A percentile compares a stretch with the other conserved stretches of the same genome.
phyloP scores from a whole-genome alignment of 768 basidiomycete genomes.

The Hirschioporus abietinus region DNA sequence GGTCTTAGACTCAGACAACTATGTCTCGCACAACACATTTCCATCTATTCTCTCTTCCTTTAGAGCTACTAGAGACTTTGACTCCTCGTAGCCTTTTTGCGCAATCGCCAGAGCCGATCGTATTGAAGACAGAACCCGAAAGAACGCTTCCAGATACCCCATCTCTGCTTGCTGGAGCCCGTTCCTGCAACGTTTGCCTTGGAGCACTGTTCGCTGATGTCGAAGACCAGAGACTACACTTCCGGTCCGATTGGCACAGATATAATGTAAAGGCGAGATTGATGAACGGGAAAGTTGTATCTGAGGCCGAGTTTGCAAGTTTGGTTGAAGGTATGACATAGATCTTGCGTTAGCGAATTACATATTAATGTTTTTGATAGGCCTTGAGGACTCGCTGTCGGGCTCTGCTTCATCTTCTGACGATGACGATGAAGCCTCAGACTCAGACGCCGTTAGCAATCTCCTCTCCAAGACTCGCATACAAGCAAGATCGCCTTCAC shows the following conservation, averaged over 20 bases:
- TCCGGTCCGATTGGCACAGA: conserved; percentile 95
- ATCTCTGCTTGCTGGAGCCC: conserved; percentile 33
- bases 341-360: background rate
- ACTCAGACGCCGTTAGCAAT: conserved; percentile 60
- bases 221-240: conserved; percentile 80
- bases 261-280: conserved; percentile 90
- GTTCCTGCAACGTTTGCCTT: conserved; percentile 69
- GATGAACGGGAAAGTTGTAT: conserved; percentile 53
- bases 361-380: conserved; percentile 27
- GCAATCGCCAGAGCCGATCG: conserved; percentile 21
- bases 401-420: conserved; percentile 79
- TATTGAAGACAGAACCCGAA: conserved; percentile 7
- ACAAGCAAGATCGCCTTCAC: conserved; percentile 40
- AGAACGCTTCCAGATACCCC: conserved; percentile 30
- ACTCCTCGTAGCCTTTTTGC: conserved; percentile 59
- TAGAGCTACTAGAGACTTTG: conserved; percentile 61
- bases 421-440: conserved; percentile 47
- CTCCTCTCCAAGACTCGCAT: conserved; percentile 60
- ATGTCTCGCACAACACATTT: conserved; percentile 29
- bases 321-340: conserved; percentile 69
- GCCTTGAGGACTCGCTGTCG: conserved; percentile 82
- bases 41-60: conserved; percentile 70
- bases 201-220: conserved; percentile 67
- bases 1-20: background rate
- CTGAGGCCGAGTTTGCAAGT: conserved; percentile 66